Evolutionary conservation across 192 early-diverging fungal species (phyloP).

Genomic region (Ramicandelaber brevisporus): DNA sequence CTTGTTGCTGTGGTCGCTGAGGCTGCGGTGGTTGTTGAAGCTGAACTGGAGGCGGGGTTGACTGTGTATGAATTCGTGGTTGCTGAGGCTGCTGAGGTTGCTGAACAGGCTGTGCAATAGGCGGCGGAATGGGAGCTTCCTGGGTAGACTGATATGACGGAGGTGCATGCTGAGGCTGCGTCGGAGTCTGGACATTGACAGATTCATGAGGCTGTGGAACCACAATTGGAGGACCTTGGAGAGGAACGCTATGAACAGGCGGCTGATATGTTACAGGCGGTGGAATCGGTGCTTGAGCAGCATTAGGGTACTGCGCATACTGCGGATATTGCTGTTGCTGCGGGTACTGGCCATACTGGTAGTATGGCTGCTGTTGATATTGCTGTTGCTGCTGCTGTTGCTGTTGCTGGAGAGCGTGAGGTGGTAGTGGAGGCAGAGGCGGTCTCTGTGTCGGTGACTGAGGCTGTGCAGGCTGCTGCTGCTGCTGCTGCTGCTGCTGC

Average conservation of each 20-base stretch:
- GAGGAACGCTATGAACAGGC: too few species aligned
- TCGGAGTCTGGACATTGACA: too few species aligned
- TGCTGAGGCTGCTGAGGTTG: constrained; percentile 1
- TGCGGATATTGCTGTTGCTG: constrained; percentile 5
- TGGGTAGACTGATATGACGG: too few species aligned
- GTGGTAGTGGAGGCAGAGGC: constrained; percentile 3
- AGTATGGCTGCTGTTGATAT: constrained; percentile 4
- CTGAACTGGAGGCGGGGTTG: too few species aligned
- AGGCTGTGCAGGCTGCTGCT: constrained; percentile 3
- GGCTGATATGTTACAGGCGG: not conserved
- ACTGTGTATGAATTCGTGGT: too few species aligned
- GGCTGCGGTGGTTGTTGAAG: too few species aligned
- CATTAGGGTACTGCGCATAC: constrained; percentile 6
- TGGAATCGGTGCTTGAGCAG: not conserved
- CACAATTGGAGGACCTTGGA: too few species aligned
- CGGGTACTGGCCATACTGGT: constrained; percentile 3
- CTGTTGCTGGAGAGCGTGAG: constrained; percentile 6
- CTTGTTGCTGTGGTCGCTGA: too few species aligned
- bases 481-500: constrained; percentile 12
- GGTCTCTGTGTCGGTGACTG: constrained; percentile 1
- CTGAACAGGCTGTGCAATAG: too few species aligned
- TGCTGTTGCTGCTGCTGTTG: constrained; percentile 6
- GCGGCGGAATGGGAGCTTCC: too few species aligned
- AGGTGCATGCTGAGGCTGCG: too few species aligned
- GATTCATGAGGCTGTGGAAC: too few species aligned